Evolutionary conservation across 2,329 filamentous ascomycete species (phyloP).

Genomic region (Diaporthe vexans): DNA sequence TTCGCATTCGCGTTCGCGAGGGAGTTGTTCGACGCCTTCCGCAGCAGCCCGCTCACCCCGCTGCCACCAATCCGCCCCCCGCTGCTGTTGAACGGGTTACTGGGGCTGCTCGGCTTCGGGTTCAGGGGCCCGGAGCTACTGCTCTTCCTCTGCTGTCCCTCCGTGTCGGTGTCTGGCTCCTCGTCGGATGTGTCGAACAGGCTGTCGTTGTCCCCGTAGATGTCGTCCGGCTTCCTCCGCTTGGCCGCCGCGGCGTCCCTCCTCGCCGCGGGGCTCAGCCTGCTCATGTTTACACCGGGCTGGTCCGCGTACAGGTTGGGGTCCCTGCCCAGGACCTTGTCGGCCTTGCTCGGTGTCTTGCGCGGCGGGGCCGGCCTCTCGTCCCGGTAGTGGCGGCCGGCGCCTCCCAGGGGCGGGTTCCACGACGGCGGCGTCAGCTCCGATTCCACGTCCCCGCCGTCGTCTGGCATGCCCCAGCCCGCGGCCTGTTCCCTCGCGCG

Average conservation of each 20-base stretch:
- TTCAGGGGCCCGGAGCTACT: constrained; percentile 53
- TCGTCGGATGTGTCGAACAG: constrained; percentile 47
- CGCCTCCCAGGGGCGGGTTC: constrained; percentile 45
- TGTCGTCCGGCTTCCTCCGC: constrained; percentile 52
- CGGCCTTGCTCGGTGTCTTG: constrained; percentile 67
- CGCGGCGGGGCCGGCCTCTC: constrained; percentile 46
- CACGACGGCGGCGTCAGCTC: constrained; percentile 44
- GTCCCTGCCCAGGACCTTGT: constrained; percentile 70
- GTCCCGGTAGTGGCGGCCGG: constrained; percentile 51
- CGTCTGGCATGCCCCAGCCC: constrained; percentile 71
- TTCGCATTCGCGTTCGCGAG: constrained; percentile 41
- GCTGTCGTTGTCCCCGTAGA: constrained; percentile 51
- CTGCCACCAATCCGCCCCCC: constrained; percentile 53
- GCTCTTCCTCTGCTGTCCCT: constrained; percentile 46
- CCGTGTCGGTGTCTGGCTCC: constrained; percentile 53
- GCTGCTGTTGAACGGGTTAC: constrained; percentile 59
- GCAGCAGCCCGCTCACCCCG: constrained; percentile 59
- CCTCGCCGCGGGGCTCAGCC: constrained; percentile 55
- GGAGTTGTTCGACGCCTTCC: constrained; percentile 49
- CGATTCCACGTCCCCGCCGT: constrained; percentile 41
- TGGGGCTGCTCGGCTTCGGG: constrained; percentile 59
- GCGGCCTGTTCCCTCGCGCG: constrained; percentile 74
- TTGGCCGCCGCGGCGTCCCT: constrained; percentile 46
- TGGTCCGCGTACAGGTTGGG: constrained; percentile 68
- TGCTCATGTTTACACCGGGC: constrained; percentile 59